A percentile compares a stretch with the other conserved stretches of the same genome.
Conservation (phyloP, 371 early-diverging fungal species). For the Mortierella sp. region DNA sequence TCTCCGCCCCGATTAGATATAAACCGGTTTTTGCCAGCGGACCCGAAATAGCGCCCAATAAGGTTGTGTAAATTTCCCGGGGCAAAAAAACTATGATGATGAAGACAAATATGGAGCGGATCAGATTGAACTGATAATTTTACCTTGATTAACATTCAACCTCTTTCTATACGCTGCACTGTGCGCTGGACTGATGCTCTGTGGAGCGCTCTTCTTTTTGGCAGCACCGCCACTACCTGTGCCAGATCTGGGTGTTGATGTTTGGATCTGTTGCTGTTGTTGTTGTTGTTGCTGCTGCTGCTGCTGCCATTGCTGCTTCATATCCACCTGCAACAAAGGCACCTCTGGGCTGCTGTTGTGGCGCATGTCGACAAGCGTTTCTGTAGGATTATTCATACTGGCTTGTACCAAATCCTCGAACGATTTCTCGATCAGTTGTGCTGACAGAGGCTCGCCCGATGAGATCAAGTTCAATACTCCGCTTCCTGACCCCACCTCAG, state of each 20-base stretch:
- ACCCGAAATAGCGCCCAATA: slow-evolving; percentile 3
- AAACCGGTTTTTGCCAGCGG: background rate
- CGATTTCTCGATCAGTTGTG: slow-evolving; percentile 23
- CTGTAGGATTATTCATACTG: background rate
- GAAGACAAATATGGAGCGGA: background rate
- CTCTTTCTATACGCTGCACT: slow-evolving; percentile 51
- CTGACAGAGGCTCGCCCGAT: slow-evolving; percentile 5
- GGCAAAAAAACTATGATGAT: background rate
- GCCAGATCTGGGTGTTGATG: background rate
- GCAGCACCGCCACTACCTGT: background rate
- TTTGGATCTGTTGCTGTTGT: background rate
- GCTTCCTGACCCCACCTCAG: background rate
- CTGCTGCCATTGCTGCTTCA: background rate
- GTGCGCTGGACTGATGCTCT: slow-evolving; percentile 39
- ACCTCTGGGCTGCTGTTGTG: background rate
- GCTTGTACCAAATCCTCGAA: slow-evolving; percentile 32
- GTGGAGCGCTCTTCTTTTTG: slow-evolving; percentile 32
- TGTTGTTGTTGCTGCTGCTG: slow-evolving; percentile 9
- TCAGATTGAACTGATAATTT: background rate
- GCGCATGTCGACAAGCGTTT: background rate
- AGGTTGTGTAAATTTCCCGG: slow-evolving; percentile 10
- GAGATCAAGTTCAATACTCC: background rate
- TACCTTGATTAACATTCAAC: slow-evolving; percentile 57
- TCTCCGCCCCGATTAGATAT: background rate
- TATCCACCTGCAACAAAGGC: background rate